A percentile compares a stretch with the other conserved stretches of the same genome.
phyloP scores from a whole-genome alignment of 441 rosid genomes.

The Cnidoscolus chayamansa region DNA sequence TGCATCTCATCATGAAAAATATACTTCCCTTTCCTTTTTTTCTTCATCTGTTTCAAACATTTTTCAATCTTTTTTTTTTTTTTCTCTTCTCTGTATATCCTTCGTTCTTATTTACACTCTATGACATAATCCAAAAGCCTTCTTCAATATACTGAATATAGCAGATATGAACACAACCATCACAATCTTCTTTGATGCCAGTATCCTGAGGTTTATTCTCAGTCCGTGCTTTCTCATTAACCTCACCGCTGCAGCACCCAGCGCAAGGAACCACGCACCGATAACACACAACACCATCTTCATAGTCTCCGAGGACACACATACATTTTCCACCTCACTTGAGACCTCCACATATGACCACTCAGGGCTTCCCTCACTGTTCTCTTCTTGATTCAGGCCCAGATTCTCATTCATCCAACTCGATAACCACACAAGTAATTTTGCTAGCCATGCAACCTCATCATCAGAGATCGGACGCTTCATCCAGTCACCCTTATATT shows the following conservation, averaged over 20 bases:
- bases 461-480: constrained; percentile 73
- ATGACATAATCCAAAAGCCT: constrained; percentile 26
- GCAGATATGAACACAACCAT: constrained; percentile 39
- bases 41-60: not conserved
- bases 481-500: constrained; percentile 87
- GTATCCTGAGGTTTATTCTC: constrained; percentile 65
- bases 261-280: constrained; percentile 44
- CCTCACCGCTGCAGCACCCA: constrained; percentile 31
- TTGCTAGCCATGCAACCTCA: constrained; percentile 80
- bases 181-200: constrained; percentile 78
- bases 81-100: not conserved
- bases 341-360: constrained; percentile 55
- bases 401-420: constrained; percentile 59
- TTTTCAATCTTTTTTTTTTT: not conserved
- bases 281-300: constrained; percentile 39
- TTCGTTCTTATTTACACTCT: constrained; percentile 20
- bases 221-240: constrained; percentile 62
- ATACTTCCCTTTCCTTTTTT: not conserved
- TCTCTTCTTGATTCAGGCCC: constrained; percentile 47
- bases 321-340: constrained; percentile 34
- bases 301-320: constrained; percentile 42
- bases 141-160: constrained; percentile 48
- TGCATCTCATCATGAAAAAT: not conserved
- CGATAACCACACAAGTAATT: constrained; percentile 57
- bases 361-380: constrained; percentile 25